These are phyloP conservation scores for Liriodendron chinense DNA, from an alignment of 164 flowering plant genomes.

Conservation along the genomic window DNA sequence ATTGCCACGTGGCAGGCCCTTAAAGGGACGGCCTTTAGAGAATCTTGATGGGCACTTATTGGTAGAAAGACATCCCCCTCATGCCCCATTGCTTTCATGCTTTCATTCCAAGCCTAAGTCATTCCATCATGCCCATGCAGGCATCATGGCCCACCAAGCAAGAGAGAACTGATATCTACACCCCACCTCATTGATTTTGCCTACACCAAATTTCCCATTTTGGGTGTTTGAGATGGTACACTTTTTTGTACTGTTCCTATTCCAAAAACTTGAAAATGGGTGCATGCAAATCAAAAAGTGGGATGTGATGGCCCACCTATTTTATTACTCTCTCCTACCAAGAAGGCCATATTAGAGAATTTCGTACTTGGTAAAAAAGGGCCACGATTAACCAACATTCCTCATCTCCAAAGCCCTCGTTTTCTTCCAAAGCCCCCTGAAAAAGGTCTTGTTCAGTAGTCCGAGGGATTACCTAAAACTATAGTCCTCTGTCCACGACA, in stretches of 20 bases:
- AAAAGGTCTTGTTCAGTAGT: background rate
- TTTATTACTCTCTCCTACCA: background rate
- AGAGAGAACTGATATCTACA: background rate
- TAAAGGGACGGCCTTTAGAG: constrained; percentile 8
- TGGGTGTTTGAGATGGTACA: background rate
- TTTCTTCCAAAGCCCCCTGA: background rate
- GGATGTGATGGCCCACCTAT: background rate
- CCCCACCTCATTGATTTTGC: background rate
- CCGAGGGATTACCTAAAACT: background rate
- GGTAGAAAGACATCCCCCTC: constrained; percentile 32
- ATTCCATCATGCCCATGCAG: constrained; percentile 26
- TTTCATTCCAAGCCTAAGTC: constrained; percentile 22
- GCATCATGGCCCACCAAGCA: constrained; percentile 2
- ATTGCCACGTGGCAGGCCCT: background rate
- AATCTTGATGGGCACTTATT: constrained; percentile 16
- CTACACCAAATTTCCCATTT: background rate
- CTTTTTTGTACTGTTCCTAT: no score
- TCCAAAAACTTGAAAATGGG: background rate
- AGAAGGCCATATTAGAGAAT: background rate
- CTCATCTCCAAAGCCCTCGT: background rate
- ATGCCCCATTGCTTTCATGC: constrained; percentile 19
- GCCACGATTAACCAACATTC: background rate
- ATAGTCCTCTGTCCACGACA: background rate
- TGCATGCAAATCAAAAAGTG: no score
- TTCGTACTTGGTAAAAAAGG: background rate